Evolutionary conservation across 345 rosid genomes (phyloP).

Genomic region (rapeseed (Brassica napus)): DNA sequence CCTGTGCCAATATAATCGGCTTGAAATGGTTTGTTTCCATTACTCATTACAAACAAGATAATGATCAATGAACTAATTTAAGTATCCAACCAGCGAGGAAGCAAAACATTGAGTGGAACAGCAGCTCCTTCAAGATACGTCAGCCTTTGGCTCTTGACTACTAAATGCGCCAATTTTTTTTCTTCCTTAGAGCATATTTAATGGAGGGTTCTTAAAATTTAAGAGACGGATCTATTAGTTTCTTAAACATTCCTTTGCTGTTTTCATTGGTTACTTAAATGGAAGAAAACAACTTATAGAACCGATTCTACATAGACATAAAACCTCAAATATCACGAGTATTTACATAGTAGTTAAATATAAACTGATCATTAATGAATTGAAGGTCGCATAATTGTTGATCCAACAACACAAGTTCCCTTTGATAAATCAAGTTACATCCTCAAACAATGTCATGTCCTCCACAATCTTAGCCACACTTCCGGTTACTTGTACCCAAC

Average conservation of each 20-base stretch:
- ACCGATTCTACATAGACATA: neutral
- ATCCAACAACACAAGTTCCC: neutral
- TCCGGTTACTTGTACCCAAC: conserved; percentile 66
- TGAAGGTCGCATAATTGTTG: neutral
- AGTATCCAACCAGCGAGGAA: conserved; percentile 5
- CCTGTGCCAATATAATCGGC: too few species aligned
- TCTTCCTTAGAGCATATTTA: too few species aligned
- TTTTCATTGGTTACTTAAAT: neutral
- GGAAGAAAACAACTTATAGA: neutral
- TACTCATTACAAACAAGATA: conserved; percentile 14
- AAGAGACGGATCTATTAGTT: neutral
- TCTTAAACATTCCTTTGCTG: neutral
- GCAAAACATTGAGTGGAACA: conserved; percentile 1
- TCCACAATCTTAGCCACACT: conserved; percentile 46
- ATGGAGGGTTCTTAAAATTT: too few species aligned
- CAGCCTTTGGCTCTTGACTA: conserved; percentile 19
- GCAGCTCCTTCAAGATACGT: conserved; percentile 7
- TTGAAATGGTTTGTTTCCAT: neutral
- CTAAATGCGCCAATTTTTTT: neutral
- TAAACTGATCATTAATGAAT: neutral
- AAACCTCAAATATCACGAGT: neutral
- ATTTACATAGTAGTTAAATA: neutral
- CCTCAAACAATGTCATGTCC: conserved; percentile 53
- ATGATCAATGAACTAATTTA: neutral
- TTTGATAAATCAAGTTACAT: conserved; percentile 12